A percentile compares a stretch with the other conserved stretches of the same genome.
phyloP scores from a whole-genome alignment of 176 grass and related monocot genomes.

The Triticum monococcum region DNA sequence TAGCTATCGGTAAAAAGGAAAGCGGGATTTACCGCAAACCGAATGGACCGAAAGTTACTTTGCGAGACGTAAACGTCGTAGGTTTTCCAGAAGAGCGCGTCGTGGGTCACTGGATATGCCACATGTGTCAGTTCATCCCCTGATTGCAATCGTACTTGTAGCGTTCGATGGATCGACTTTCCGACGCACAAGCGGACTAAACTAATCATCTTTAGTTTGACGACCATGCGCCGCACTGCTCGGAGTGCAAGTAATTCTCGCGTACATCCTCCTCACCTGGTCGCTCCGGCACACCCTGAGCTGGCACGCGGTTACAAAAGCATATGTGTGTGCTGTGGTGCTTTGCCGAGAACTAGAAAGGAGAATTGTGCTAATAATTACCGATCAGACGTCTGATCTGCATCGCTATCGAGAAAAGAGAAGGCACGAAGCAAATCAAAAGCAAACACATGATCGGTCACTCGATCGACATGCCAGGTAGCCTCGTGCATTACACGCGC shows the following conservation, averaged over 20 bases:
- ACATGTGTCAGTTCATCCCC: background rate
- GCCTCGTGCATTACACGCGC: background rate
- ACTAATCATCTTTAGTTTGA: slow-evolving; percentile 15
- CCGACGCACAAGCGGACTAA: slow-evolving; percentile 48
- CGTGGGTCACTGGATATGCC: background rate
- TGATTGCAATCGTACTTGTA: slow-evolving; percentile 1
- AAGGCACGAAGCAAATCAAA: background rate
- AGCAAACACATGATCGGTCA: background rate
- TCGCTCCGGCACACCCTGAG: background rate
- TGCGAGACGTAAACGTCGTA: background rate
- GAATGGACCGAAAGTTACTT: background rate
- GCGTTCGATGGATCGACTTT: background rate
- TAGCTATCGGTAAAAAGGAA: background rate
- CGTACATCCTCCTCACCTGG: slow-evolving; percentile 14
- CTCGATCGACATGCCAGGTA: background rate
- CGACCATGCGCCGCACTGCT: background rate
- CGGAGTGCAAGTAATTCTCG: background rate
- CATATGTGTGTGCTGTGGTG: background rate
- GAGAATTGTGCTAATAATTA: background rate
- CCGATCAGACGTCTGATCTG: slow-evolving; percentile 1
- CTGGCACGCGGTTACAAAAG: slow-evolving; percentile 32
- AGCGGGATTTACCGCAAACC: background rate
- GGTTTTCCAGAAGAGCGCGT: background rate
- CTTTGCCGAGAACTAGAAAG: background rate
- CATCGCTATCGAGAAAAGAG: background rate